Percentiles rank a stretch among this genome's conserved stretches.
Conservation (phyloP, 768 basidiomycete genomes). For the Candolleomyces eurysporus region DNA sequence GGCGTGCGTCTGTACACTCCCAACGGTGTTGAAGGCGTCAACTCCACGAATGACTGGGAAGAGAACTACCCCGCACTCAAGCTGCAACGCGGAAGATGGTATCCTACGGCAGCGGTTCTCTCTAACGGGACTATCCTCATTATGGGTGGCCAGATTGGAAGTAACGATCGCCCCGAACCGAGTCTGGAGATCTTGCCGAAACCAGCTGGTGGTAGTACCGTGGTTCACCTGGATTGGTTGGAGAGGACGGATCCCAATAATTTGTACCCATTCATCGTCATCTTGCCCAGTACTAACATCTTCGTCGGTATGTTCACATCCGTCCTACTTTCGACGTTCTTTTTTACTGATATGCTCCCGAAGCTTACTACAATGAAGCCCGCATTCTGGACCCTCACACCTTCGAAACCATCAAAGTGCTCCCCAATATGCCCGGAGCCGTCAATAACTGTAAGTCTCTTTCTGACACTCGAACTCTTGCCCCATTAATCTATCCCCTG, state of each 20-base stretch:
- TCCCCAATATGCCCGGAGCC: conserved; percentile 75
- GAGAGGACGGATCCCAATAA: conserved; percentile 76
- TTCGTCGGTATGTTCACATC: conserved; percentile 56
- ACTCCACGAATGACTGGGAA: conserved; percentile 79
- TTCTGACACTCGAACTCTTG: background rate
- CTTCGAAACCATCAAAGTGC: conserved; percentile 53
- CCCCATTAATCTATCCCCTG: background rate
- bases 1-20: conserved; percentile 76
- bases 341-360: background rate
- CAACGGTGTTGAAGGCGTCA: conserved; percentile 62
- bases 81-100: conserved; percentile 73
- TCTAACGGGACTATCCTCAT: conserved; percentile 74
- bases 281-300: conserved; percentile 66
- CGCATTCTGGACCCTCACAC: conserved; percentile 67
- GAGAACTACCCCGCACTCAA: conserved; percentile 57
- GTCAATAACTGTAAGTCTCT: conserved; percentile 58
- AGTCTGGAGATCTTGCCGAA: conserved; percentile 72
- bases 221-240: conserved; percentile 62
- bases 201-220: conserved; percentile 61
- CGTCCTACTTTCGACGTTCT: background rate
- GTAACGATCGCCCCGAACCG: conserved; percentile 63
- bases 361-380: conserved; percentile 77
- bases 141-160: conserved; percentile 73
- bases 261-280: conserved; percentile 73
- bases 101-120: conserved; percentile 64